Base-by-base conservation (phyloP, 768 basidiomycete genomes). In the Hypholoma sublateritium region DNA sequence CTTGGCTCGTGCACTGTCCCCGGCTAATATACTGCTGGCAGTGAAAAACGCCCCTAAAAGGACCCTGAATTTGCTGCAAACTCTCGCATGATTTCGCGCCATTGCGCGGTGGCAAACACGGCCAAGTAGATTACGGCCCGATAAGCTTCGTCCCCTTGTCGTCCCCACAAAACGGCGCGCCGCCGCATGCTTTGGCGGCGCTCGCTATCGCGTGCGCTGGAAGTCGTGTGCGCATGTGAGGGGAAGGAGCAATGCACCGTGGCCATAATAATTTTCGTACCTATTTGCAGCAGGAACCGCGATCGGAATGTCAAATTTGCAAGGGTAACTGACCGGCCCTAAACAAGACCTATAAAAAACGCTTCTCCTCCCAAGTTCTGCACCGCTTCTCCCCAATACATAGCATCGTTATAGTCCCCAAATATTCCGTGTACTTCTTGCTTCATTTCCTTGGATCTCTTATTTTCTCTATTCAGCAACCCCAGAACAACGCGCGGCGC, bases 401-500 rank as follows among this genome's bases (percentile, higher is more conserved):
- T 45, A 19, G n/a, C n/a, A n/a, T n/a, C n/a, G n/a, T n/a, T n/a
- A n/a, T n/a, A n/a, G n/a, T n/a, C n/a, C n/a, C n/a, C n/a, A n/a
- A n/a, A n/a, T n/a, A n/a, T 7, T 32, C 28, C 5, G 9, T 32
- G 28, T 9, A 7, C 28, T 32, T 32, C 9, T 9, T 7, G 28
- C 28, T 32, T 32, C 28, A 9, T 7, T 7, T 32, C 9, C 44
- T 32, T 41, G 34, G 19, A 19, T 28, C 51, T 46, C 21, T 50
- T 47, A 22, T 55, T 24, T 37, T 37, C 17, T 39, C 19, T 8
- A 1, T 35, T 22, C 13, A 34, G 12, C 49, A 52, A 49, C 74
- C 67, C 64, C 67, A 24, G 25, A 46, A 77, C 81, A 77, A 77
- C 81, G 80, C 77, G 52, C 71, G 65, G 67, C 72, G 76, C 71